phyloP scores from a whole-genome alignment of 2,329 filamentous ascomycete genomes.

The Boeremia exigua region DNA sequence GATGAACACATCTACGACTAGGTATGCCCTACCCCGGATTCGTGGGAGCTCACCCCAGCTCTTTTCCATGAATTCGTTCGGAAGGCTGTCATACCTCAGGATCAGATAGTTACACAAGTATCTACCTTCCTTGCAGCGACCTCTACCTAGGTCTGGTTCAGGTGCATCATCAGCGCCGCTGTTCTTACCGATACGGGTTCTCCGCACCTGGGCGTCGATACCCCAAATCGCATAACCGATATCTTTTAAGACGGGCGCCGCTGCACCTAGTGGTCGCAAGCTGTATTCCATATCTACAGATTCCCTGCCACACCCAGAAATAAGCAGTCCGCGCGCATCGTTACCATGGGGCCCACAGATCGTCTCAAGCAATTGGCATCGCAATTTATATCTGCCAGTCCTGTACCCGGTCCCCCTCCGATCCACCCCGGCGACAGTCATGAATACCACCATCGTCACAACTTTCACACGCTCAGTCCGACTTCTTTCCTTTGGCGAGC shows the following conservation, averaged over 20 bases:
- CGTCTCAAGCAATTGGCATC: slow-evolving; percentile 47
- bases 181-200: slow-evolving; percentile 11
- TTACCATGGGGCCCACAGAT: slow-evolving; percentile 26
- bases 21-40: slow-evolving; percentile 28
- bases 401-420: slow-evolving; percentile 43
- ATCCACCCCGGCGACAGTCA: slow-evolving; percentile 45
- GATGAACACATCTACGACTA: slow-evolving; percentile 22
- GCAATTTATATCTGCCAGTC: slow-evolving; percentile 43
- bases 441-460: slow-evolving; percentile 56
- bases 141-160: neutral
- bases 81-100: neutral
- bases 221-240: slow-evolving; percentile 5
- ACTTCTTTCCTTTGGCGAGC: slow-evolving; percentile 87
- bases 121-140: neutral
- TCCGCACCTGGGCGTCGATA: slow-evolving; percentile 27
- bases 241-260: slow-evolving; percentile 15
- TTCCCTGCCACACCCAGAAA: neutral
- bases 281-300: neutral
- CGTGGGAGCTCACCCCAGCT: slow-evolving; percentile 8
- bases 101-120: neutral
- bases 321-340: neutral
- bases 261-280: neutral
- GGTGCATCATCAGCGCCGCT: slow-evolving; percentile 7
- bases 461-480: slow-evolving; percentile 81
- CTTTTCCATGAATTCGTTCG: neutral